Percentiles rank a stretch among this genome's conserved stretches.
These are phyloP conservation scores for Saccharomycopsis schoenii DNA, from an alignment of 805 yeast genomes.

Conservation along the genomic window DNA sequence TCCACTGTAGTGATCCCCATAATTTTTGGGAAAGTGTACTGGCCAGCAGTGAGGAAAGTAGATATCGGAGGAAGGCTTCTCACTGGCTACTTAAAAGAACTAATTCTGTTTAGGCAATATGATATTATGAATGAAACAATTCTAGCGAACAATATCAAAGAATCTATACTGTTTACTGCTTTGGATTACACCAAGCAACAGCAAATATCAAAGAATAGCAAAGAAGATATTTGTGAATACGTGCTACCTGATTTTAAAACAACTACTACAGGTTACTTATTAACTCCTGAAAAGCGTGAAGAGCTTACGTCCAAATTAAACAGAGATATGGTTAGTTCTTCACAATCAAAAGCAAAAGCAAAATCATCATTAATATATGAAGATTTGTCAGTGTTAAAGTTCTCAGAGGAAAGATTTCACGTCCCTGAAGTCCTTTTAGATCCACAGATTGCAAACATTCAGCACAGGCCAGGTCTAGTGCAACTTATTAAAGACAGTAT, in stretches of 20 bases:
- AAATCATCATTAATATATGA: conserved; percentile 22
- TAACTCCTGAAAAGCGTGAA: conserved; percentile 23
- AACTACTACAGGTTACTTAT: conserved; percentile 64
- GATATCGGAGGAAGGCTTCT: conserved; percentile 83
- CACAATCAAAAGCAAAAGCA: conserved; percentile 20
- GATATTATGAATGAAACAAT: conserved; percentile 88
- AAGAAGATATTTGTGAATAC: conserved; percentile 37
- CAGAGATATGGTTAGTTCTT: not conserved
- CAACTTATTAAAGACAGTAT: conserved; percentile 62
- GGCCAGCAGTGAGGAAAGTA: conserved; percentile 67
- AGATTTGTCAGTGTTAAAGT: conserved; percentile 54
- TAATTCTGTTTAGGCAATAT: conserved; percentile 83
- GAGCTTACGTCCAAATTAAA: conserved; percentile 13
- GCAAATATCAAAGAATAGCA: conserved; percentile 26
- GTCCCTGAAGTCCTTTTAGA: conserved; percentile 81
- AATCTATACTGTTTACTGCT: conserved; percentile 63
- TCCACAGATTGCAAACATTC: conserved; percentile 71
- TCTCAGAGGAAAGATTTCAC: conserved; percentile 79
- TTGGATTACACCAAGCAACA: conserved; percentile 42
- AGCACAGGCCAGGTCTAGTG: conserved; percentile 66
- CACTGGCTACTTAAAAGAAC: conserved; percentile 74
- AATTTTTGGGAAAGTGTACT: conserved; percentile 63
- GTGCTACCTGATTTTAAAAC: conserved; percentile 83
- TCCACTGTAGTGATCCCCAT: conserved; percentile 85
- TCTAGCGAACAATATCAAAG: conserved; percentile 78